These are phyloP conservation scores for Nannochloropsis gaditana DNA, from an alignment of 108 stramenopile genomes.

Conservation along the genomic window DNA sequence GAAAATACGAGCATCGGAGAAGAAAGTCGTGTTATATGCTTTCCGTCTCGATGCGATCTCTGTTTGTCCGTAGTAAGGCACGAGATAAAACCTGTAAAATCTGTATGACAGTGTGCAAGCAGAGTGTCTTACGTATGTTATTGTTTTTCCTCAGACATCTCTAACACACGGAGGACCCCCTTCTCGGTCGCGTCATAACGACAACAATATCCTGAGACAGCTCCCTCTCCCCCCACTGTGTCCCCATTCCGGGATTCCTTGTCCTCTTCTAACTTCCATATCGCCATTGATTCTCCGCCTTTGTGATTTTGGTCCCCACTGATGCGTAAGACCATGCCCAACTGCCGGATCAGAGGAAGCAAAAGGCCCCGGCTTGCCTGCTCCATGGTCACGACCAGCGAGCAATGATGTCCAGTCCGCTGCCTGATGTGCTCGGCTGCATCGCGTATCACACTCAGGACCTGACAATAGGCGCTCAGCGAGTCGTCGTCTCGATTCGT, in stretches of 20 bases:
- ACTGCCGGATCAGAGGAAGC: background rate
- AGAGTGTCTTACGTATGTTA: no score
- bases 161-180: no score
- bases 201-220: no score
- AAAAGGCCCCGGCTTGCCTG: background rate
- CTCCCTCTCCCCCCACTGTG: no score
- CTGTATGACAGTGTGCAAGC: no score
- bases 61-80: no score
- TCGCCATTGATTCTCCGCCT: background rate
- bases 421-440: background rate
- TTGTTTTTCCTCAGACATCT: no score
- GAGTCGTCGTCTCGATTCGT: background rate
- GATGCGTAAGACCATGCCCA: background rate
- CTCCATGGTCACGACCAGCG: constrained; percentile 12
- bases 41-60: no score
- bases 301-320: background rate
- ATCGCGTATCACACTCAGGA: background rate
- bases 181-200: no score
- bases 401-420: background rate
- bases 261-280: background rate
- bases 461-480: background rate
- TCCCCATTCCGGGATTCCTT: background rate
- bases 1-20: no score
- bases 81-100: no score
- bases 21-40: no score